phyloP scores from a whole-genome alignment of 257 asterid genomes.

The Paraleonurus japonicus region DNA sequence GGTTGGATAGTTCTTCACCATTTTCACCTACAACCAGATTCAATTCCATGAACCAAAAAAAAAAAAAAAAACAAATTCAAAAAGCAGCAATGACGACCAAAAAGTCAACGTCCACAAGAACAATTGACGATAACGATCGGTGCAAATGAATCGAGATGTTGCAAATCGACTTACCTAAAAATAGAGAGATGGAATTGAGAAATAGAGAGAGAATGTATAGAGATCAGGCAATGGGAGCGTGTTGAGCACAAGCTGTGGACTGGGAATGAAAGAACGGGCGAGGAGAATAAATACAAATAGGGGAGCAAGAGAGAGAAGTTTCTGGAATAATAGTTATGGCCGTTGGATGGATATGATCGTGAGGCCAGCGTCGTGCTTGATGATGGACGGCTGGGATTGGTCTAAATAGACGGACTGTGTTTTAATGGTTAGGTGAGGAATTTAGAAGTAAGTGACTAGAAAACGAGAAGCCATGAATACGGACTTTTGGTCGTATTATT shows the following conservation, averaged over 20 bases:
- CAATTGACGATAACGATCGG: background rate
- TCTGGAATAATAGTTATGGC: conserved; percentile 24
- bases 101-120: conserved; percentile 23
- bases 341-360: conserved; percentile 45
- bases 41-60: background rate
- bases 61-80: background rate
- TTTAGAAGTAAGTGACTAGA: conserved; percentile 14
- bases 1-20: conserved; percentile 82
- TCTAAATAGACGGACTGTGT: conserved; percentile 21
- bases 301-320: conserved; percentile 33
- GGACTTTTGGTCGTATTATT: conserved; percentile 25
- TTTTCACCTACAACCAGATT: conserved; percentile 30
- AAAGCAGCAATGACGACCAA: background rate
- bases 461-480: conserved; percentile 32
- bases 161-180: conserved; percentile 33
- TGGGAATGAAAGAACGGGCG: background rate
- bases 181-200: conserved; percentile 12
- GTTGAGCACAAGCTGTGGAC: conserved; percentile 43
- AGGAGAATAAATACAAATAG: conserved; percentile 1
- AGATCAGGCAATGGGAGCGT: conserved; percentile 31
- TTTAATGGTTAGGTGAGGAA: conserved; percentile 35
- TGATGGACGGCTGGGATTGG: conserved; percentile 39
- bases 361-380: conserved; percentile 19
- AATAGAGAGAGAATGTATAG: background rate
- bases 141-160: background rate